phyloP scores from a whole-genome alignment of 129 eudicot genomes.

The Dittrichia graveolens region DNA sequence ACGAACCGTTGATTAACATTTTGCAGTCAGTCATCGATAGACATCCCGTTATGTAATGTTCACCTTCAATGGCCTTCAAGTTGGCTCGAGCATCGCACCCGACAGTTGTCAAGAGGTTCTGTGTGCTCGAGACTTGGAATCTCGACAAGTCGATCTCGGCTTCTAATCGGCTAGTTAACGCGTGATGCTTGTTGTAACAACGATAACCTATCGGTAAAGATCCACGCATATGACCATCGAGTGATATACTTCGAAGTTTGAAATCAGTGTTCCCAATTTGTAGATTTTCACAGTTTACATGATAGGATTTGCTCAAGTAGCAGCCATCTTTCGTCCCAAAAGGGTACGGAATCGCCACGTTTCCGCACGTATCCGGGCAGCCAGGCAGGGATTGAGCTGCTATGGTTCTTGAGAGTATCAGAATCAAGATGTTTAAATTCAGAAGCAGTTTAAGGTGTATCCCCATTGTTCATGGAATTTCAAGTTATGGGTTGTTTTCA shows the following conservation, averaged over 20 bases:
- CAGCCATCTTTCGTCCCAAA: conserved; percentile 24
- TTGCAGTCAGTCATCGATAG: background rate
- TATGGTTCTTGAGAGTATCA: conserved; percentile 26
- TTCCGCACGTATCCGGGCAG: conserved; percentile 34
- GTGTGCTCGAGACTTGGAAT: conserved; percentile 14
- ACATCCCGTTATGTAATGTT: background rate
- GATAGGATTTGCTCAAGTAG: conserved; percentile 14
- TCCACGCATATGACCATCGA: conserved; percentile 17
- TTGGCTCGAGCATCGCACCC: conserved; percentile 32
- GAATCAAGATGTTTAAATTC: background rate
- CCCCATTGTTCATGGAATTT: background rate
- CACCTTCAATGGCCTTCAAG: background rate
- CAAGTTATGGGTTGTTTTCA: too few species aligned
- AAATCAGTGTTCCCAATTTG: background rate
- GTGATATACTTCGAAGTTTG: conserved; percentile 11
- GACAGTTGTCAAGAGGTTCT: conserved; percentile 23
- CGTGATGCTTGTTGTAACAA: conserved; percentile 20
- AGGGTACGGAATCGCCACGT: conserved; percentile 32
- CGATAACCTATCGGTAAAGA: conserved; percentile 17
- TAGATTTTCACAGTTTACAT: conserved; percentile 19
- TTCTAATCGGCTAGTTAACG: background rate
- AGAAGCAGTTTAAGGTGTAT: background rate
- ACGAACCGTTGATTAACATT: background rate
- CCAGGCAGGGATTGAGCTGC: conserved; percentile 13
- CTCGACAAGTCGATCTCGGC: conserved; percentile 15